Evolutionary conservation across 2,329 filamentous ascomycete species (phyloP), one percentile per base, ranked within the genome.

Genomic region (Diaporthe australafricana): DNA sequence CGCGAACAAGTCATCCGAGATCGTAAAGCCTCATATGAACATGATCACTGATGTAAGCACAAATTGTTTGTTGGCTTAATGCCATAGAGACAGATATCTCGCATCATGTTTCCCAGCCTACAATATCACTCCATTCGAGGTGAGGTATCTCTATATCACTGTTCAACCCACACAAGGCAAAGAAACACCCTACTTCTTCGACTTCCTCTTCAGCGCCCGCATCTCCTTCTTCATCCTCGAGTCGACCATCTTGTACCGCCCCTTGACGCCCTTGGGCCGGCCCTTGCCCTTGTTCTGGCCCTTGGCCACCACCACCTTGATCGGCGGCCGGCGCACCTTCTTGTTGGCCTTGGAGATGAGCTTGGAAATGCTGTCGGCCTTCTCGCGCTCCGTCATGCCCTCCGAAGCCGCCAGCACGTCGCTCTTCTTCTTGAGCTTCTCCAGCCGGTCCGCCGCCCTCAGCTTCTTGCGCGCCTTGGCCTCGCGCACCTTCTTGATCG

Each of bases 401-500:
- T 98, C 96, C 76, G 98, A 96, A 72, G 95, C 94, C 25, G 92
- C 92, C 65, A 99, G 84, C 77, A 97, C 84, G 48, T 97, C 95
- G n/a, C 91, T 94, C 89, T 99, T 99, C 91, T 97, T 98, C 85
- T 95, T 94, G 75, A 99, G 86, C 85, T 98, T 98, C 88, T 99
- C 96, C 38, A 99, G 84, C 71, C 90, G 89, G 83, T 97, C 94
- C 0, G 94, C 96, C 11, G 95, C 92, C 88, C 97, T 97, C 83
- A 98, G 92, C 86, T 98, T 98, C 91, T 99, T 99, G 72, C 96
- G 89, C 45, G 95, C 96, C 84, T 97, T 95, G 30, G 96, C 96
- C 84, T 99, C 96, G 77, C 94, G 93, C 40, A 99, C 96, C 87
- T 99, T 99, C 89, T 99, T 99, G 89, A 98, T 98, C 0, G 96